These are phyloP conservation scores for Byssochlamys sp. DNA, from an alignment of 2,329 filamentous ascomycete species.

Conservation along the genomic window DNA sequence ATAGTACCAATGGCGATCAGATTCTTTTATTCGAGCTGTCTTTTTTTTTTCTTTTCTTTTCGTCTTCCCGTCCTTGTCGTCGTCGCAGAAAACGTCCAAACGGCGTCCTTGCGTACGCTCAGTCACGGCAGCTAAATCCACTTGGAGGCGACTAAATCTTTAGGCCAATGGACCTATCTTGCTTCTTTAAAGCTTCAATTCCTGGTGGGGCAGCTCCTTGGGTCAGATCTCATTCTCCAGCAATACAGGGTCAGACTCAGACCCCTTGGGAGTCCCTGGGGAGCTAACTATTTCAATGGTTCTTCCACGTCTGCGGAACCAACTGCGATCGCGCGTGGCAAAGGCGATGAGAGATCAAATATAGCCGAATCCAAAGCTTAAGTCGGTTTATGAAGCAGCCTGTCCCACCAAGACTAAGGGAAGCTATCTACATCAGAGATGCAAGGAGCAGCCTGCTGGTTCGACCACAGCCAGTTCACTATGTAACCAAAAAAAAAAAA, in stretches of 20 bases:
- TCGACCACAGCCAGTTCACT: not conserved
- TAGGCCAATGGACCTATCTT: not conserved
- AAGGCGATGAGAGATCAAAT: not conserved
- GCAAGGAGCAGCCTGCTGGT: not conserved
- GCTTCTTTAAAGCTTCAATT: not conserved
- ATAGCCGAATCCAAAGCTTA: not conserved
- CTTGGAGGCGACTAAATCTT: not conserved
- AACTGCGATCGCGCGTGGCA: not conserved
- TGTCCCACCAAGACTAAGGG: not conserved
- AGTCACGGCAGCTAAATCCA: not conserved
- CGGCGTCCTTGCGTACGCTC: not conserved
- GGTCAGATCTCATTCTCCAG: not conserved
- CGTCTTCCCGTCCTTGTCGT: not conserved
- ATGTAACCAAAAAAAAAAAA: slow-evolving; percentile 7
- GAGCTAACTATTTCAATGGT: not conserved
- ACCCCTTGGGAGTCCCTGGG: not conserved
- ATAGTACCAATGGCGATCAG: not conserved
- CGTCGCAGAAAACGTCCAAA: not conserved
- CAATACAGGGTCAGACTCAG: not conserved
- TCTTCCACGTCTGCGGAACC: not conserved
- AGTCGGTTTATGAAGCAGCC: slow-evolving; percentile 3
- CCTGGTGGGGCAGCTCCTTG: not conserved
- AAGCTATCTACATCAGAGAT: not conserved
- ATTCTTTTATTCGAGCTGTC: not conserved
- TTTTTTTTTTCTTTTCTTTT: not conserved